These are phyloP conservation scores for Oenanthe sinensis DNA, from an alignment of 129 eudicot genomes.

Conservation along the genomic window DNA sequence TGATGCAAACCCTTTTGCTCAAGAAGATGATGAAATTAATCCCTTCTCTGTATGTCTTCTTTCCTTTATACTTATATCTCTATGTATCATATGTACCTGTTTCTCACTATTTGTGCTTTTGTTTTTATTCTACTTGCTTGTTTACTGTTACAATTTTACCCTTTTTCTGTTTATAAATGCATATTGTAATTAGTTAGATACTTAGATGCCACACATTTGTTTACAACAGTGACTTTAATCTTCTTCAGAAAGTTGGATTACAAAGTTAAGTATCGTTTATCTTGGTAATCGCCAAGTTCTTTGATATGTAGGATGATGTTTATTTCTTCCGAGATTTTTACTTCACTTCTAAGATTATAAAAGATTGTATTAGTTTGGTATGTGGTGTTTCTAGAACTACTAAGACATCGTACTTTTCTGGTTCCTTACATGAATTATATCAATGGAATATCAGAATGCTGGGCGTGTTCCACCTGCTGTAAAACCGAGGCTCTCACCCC, in stretches of 20 bases:
- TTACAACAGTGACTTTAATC: constrained; percentile 27
- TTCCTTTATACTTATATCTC: too few relatives aligned
- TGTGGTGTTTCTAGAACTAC: neutral
- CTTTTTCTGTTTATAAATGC: neutral
- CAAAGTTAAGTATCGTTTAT: neutral
- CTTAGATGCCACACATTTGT: neutral
- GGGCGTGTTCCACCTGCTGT: constrained; percentile 61
- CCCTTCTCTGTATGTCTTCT: constrained; percentile 40
- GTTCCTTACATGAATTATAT: neutral
- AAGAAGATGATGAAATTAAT: constrained; percentile 55
- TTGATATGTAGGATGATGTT: neutral
- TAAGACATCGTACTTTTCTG: neutral
- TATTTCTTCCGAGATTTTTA: neutral
- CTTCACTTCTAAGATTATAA: neutral
- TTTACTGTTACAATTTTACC: neutral
- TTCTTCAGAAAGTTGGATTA: neutral
- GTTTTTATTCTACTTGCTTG: neutral
- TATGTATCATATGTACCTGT: neutral
- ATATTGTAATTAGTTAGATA: neutral
- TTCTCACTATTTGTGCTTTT: neutral
- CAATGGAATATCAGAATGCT: constrained; percentile 27
- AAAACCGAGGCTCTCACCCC: constrained; percentile 72
- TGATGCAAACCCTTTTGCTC: constrained; percentile 47
- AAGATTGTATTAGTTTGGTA: neutral
- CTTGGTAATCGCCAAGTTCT: neutral